Conservation (phyloP, 2,329 filamentous ascomycete species). For the Biscogniauxia marginata region DNA sequence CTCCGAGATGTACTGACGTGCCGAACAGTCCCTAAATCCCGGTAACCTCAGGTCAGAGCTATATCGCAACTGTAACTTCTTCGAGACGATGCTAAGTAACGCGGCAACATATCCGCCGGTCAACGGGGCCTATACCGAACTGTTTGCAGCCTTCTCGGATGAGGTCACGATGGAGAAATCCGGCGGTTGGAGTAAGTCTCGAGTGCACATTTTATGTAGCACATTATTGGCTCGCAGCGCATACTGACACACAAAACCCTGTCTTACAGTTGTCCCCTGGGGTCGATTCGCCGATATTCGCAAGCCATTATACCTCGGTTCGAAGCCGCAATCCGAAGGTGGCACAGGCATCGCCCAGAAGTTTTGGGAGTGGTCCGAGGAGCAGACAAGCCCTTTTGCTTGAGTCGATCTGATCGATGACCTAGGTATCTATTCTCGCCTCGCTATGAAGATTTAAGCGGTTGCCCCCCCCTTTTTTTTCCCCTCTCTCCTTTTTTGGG, state of each 20-base stretch:
- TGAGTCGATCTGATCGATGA: background rate
- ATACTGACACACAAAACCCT: constrained; percentile 5
- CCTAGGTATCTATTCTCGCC: too few relatives aligned
- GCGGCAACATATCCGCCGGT: constrained; percentile 21
- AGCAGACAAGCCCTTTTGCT: constrained; percentile 34
- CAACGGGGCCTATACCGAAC: constrained; percentile 42
- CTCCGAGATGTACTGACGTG: background rate
- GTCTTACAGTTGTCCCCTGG: constrained; percentile 43
- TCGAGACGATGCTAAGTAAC: constrained; percentile 20
- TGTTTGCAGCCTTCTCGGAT: constrained; percentile 39
- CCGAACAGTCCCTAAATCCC: constrained; percentile 26
- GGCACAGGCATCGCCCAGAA: constrained; percentile 37
- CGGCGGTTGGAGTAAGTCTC: constrained; percentile 29
- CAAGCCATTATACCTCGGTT: constrained; percentile 32
- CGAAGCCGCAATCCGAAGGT: constrained; percentile 34
- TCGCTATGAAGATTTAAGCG: too few relatives aligned
- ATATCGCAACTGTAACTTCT: constrained; percentile 19
- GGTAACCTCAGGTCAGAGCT: constrained; percentile 30
- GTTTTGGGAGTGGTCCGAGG: constrained; percentile 47
- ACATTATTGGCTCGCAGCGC: background rate
- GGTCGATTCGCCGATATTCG: constrained; percentile 37
- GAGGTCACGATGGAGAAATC: constrained; percentile 35
- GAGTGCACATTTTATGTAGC: background rate
- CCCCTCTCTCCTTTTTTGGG: too few relatives aligned
- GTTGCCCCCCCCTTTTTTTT: background rate